Conservation (phyloP, 495 filamentous ascomycete genomes). For the Aspergillus biplanus region DNA sequence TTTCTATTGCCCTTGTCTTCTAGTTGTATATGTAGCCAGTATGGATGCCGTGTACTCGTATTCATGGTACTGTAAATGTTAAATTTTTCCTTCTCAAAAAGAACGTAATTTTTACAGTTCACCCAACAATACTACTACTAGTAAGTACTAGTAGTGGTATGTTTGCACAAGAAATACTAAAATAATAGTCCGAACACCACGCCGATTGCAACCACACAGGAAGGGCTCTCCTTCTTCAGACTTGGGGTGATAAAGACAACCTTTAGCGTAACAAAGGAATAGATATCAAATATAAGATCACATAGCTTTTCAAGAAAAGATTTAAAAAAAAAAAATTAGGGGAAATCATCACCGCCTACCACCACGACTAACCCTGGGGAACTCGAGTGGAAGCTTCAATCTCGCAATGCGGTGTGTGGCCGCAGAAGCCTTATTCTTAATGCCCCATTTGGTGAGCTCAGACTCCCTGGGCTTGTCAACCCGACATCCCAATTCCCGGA, state of each 20-base stretch:
- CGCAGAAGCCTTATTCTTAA: slow-evolving; percentile 63
- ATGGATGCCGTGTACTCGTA: no score
- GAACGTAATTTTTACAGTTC: no score
- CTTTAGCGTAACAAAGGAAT: not conserved
- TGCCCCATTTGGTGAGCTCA: slow-evolving; percentile 46
- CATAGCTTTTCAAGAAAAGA: not conserved
- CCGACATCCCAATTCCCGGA: slow-evolving; percentile 78
- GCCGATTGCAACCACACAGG: no score
- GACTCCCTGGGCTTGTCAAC: slow-evolving; percentile 46
- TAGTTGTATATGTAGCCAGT: no score
- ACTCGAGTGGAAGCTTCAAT: slow-evolving; percentile 78
- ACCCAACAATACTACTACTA: no score
- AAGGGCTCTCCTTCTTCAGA: not conserved
- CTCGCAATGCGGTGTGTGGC: slow-evolving; percentile 64
- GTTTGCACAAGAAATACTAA: no score
- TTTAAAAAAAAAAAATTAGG: not conserved
- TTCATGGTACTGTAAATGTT: no score
- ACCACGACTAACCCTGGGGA: slow-evolving; percentile 66
- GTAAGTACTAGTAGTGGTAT: no score
- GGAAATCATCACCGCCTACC: slow-evolving; percentile 23
- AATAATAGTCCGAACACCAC: no score
- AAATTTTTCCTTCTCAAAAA: no score
- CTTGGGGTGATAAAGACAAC: not conserved
- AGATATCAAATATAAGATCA: not conserved
- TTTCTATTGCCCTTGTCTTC: no score